phyloP scores from a whole-genome alignment of 2,329 filamentous ascomycete species.

The Alternaria rosae region DNA sequence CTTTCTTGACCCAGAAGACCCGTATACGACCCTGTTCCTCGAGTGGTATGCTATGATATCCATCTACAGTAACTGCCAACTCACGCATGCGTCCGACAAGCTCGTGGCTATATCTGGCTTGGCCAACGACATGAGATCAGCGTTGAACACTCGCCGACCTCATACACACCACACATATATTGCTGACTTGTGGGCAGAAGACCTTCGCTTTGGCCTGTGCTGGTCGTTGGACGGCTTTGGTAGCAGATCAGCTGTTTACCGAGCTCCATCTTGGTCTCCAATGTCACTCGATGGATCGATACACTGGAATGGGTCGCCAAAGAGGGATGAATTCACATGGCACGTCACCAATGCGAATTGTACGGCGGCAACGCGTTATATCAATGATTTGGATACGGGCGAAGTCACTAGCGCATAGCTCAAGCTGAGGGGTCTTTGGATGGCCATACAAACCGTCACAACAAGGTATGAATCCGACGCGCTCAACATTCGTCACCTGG shows the following conservation, averaged over 20 bases:
- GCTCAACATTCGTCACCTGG: too few relatives aligned
- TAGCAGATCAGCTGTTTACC: not conserved
- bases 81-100: not conserved
- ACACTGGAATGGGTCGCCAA: too few relatives aligned
- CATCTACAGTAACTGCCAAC: not conserved
- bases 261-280: not conserved
- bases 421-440: not conserved
- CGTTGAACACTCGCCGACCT: not conserved
- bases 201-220: not conserved
- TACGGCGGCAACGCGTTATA: not conserved
- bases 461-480: too few relatives aligned
- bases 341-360: not conserved
- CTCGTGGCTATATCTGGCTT: not conserved
- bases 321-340: too few relatives aligned
- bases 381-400: not conserved
- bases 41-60: not conserved
- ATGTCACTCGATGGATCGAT: not conserved
- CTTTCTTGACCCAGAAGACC: too few relatives aligned
- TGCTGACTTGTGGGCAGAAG: not conserved
- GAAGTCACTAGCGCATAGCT: not conserved
- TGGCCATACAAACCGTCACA: too few relatives aligned
- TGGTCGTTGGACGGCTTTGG: rapidly evolving
- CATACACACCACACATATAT: not conserved
- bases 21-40: not conserved
- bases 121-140: not conserved